Evolutionary conservation across 1,139 yeast genomes (phyloP).

Genomic region (Trichomonascaceae sp.): DNA sequence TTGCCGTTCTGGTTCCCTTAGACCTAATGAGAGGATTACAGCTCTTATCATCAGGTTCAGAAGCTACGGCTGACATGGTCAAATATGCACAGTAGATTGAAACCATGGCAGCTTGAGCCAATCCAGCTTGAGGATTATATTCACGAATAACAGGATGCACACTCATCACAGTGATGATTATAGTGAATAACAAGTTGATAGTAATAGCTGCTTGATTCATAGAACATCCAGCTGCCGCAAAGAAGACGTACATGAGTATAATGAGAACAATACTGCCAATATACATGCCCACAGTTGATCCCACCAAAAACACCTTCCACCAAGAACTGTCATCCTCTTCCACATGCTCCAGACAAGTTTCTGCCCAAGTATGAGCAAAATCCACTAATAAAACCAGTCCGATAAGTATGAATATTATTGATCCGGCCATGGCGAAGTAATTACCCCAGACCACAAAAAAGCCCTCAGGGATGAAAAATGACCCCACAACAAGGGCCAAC

Average conservation of each 20-base stretch:
- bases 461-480: constrained; percentile 78
- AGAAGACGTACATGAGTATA: constrained; percentile 71
- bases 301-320: constrained; percentile 77
- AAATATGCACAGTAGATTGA: constrained; percentile 88
- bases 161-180: constrained; percentile 63
- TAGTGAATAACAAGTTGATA: constrained; percentile 59
- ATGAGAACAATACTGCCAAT: constrained; percentile 65
- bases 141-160: constrained; percentile 84
- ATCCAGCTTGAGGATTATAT: constrained; percentile 88
- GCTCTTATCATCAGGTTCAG: constrained; percentile 89
- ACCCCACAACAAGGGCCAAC: constrained; percentile 49
- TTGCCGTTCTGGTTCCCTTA: constrained; percentile 82
- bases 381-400: constrained; percentile 89
- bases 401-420: constrained; percentile 78
- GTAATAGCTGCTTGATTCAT: constrained; percentile 89
- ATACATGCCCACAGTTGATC: constrained; percentile 87
- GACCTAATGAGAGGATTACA: constrained; percentile 92
- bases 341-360: constrained; percentile 83
- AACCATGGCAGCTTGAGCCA: constrained; percentile 96
- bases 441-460: constrained; percentile 91
- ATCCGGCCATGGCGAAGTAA: constrained; percentile 76
- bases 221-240: constrained; percentile 77
- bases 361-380: constrained; percentile 99
- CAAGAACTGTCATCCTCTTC: constrained; percentile 77
- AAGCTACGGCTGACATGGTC: constrained; percentile 87